Base-by-base conservation (phyloP, 2,329 filamentous ascomycete species). In the Coniella vitis region DNA sequence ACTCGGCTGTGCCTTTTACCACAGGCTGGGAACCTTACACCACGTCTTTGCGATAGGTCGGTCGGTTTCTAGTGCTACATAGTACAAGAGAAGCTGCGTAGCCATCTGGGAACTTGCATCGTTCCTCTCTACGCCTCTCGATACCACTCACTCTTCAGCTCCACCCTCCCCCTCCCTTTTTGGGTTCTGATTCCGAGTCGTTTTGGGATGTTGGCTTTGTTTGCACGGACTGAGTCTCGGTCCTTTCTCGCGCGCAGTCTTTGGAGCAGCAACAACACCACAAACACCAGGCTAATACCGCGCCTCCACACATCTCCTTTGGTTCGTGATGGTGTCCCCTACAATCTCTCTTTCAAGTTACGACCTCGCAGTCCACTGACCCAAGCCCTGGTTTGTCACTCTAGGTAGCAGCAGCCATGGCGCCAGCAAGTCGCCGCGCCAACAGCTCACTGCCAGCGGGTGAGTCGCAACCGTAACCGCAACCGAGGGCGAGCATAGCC, bases 391-490 rank as follows among this genome's bases (percentile, higher is more conserved):
- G 14, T 19, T 7, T 19, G 14, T 12, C 31, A 19, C n/a, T 40
- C 20, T 57, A 66, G 63, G 64, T 62, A 57, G 57, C 59, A 65
- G 40, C 40, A 65, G 61, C 61, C 63, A 81, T 83, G 78, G 74
- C 78, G 39, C 69, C 73, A 45, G 65, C 72, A 55, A 64, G 69
- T 57, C 72, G 66, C 63, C 68, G 79, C 63, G 75, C 71, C 65
- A 81, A 70, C 61, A 82, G 78, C 70, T 78, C 78, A 54, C 66
- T 79, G 47, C 75, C 76, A 48, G 60, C 67, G 59, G 74, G 76
- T 79, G 63, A 48, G 51, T 48, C 51, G 65, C 56, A 32, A 17
- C 14, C 17, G 16, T 32, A 10, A 38, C 25, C 9, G 12, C 40
- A 8, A 16, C 10, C 31, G 16, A 20, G 34, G 12, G 7, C 4